These are phyloP conservation scores for Saposhnikovia divaricata DNA, from an alignment of 129 eudicot species.

Conservation along the genomic window DNA sequence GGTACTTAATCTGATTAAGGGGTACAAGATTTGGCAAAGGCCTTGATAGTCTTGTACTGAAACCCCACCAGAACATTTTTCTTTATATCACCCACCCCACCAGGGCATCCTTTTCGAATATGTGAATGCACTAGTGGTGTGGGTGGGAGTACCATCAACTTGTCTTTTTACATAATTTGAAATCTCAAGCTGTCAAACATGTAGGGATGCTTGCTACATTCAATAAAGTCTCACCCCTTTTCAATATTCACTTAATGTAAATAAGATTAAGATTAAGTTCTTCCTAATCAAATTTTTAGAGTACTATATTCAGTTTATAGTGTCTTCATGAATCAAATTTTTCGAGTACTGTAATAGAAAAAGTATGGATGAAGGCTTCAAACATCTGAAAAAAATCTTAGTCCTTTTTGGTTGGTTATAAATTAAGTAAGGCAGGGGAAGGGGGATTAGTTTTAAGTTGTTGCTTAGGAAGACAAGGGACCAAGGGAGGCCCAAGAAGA, in stretches of 20 bases:
- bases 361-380: not conserved
- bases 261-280: not conserved
- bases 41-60: not conserved
- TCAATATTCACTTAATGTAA: not conserved
- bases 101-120: not conserved
- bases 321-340: not conserved
- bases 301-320: not conserved
- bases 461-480: not conserved
- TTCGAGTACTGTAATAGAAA: not conserved
- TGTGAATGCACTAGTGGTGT: constrained; percentile 2
- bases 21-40: not conserved
- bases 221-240: not conserved
- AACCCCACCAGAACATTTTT: constrained; percentile 1
- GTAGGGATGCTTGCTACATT: not conserved
- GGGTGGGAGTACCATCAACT: not conserved
- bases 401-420: not conserved
- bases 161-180: not conserved
- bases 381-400: not conserved
- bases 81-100: not conserved
- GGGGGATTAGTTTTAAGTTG: not conserved
- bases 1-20: not conserved
- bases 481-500: not conserved
- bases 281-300: not conserved
- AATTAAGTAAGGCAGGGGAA: not conserved
- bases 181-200: constrained; percentile 5